Evolutionary conservation across 305 asterid genomes (phyloP), one percentile per base, ranked within the genome.

Genomic region (Fraxinus albicans): DNA sequence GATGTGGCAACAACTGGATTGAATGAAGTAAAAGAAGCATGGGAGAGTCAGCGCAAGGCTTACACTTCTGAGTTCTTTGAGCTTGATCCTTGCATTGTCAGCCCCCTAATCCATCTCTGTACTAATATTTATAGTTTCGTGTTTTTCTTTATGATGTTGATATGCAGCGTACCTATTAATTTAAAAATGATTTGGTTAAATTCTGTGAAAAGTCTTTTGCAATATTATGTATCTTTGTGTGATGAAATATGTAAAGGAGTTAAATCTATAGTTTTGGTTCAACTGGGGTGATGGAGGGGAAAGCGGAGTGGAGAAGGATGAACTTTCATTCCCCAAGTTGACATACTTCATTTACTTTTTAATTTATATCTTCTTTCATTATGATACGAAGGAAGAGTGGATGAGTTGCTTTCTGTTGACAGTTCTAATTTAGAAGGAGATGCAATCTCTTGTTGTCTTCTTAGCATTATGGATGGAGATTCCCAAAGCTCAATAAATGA

Each of bases 21-120:
- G 82, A 87, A 88, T 79, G 97, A 94, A 86, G 95, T 91, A 77
- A 87, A 91, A 80, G 95, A 96, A 88, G 94, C 94, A 3, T 93
- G 98, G 98, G 97, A 93, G 94, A 94, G 97, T 90, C 94, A 80
- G 82, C 97, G 95, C 86, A 96, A 96, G 95, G 76, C 94, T 42
- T 96, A 91, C 91, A 92, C 97, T 80, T 91, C 91, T 74, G 95
- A 96, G 93, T 94, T 96, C 86, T 86, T 91, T 40, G 97, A 90
- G 87, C 90, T 94, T 83, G 97, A 96, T 85, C 98, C 98, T 82
- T 96, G 95, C 90, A 87, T 69, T 86, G 99, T 96, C 87, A 93
- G 98, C 77, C 81, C 2, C 70, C 83, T 79, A 19, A 47, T 80
- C 76, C 76, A 72, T 55, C 35, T 81, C 19, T 53, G 35, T 33